Evolutionary conservation across 768 basidiomycete species (phyloP), one percentile per base, ranked within the genome.

Genomic region (Boletus vermiculosoides): DNA sequence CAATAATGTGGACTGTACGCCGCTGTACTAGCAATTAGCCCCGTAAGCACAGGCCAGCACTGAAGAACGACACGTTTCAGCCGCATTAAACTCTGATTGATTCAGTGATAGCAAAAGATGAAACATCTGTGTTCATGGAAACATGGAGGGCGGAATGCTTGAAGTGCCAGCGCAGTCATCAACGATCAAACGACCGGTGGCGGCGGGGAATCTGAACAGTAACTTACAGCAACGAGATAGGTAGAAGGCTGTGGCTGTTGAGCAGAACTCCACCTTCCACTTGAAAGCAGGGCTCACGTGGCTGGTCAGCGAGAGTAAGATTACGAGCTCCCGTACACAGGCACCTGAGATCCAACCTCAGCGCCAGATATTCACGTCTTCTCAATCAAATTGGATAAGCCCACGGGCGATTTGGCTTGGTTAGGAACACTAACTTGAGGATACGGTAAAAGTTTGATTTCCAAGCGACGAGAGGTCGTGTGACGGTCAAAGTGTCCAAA

Each of bases 21-120:
- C 59, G 36, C 60, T 49, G 56, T 45, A 42, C 42, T 5, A 28
- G 9, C 22, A 45, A 61, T 45, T 63, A 39, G 18, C 45, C 18
- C 64, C 50, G 39, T 48, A 51, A 47, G 57, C 50, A 50, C 57
- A 54, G 41, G 40, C 28, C 59, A 56, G 25, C 55, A 40, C 41
- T 45, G 59, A 59, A 37, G 59, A 59, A 37, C 18, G 56, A 66
- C 61, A 58, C 57, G 67, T 61, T 71, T 69, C 59, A 64, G 40
- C 62, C 67, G 62, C 62, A 64, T 49, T 59, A 66, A 57, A 45
- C 51, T 59, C 64, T 46, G 58, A 63, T 59, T 23, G 55, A 46
- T 22, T 36, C 46, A 48, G 30, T 50, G 60, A 61, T 51, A 57
- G 45, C 33, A 54, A 53, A 55, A 28, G 45, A 42, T 61, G 66